phyloP scores from a whole-genome alignment of 441 rosid species.

The Corymbia calophylla region DNA sequence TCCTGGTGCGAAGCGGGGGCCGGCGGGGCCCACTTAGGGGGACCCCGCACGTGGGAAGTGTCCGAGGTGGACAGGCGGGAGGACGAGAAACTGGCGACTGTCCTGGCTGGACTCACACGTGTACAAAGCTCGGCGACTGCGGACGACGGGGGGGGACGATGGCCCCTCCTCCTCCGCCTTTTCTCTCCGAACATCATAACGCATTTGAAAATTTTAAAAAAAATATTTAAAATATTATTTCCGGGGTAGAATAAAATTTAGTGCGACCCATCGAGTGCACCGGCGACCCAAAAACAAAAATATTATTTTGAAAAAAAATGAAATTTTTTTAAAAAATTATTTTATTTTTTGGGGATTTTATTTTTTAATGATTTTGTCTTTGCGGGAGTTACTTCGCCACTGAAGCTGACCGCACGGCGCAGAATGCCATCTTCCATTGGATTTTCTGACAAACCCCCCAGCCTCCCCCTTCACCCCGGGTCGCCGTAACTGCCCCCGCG shows the following conservation, averaged over 20 bases:
- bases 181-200: neutral
- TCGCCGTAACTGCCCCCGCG: slow-evolving; percentile 11
- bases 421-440: slow-evolving; percentile 53
- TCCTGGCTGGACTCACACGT: slow-evolving; percentile 17
- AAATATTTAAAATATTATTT: neutral
- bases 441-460: slow-evolving; percentile 55
- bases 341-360: neutral
- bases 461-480: neutral
- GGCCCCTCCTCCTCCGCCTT: neutral
- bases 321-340: neutral
- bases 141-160: neutral
- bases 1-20: neutral
- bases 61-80: neutral
- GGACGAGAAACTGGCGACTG: slow-evolving; percentile 5
- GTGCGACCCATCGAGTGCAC: neutral
- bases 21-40: neutral
- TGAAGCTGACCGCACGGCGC: slow-evolving; percentile 57
- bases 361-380: neutral
- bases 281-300: neutral
- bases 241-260: neutral
- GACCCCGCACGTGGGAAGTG: slow-evolving; percentile 5
- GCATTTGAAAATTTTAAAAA: neutral
- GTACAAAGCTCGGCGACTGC: slow-evolving; percentile 12
- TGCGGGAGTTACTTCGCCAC: neutral
- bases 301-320: neutral